Conservation (phyloP, 1,284 basidiomycete genomes). For the Exobasidium cylindrosporum region DNA sequence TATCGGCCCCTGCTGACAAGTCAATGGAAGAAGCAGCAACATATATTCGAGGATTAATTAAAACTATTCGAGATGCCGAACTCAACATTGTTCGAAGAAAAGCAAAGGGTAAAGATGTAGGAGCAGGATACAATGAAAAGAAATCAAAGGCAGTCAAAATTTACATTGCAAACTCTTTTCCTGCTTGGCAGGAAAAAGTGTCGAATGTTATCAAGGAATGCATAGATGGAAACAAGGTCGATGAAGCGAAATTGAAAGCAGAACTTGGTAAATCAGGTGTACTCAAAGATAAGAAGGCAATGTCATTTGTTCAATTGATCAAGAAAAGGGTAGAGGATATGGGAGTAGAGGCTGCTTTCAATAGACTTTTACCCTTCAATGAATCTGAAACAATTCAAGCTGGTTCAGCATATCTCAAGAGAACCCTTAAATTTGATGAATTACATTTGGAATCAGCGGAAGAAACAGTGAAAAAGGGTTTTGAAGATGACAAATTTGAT, state of each 20-base stretch:
- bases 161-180: constrained; percentile 86
- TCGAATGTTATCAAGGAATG: constrained; percentile 73
- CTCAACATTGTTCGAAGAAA: constrained; percentile 56
- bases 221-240: constrained; percentile 69
- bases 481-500: neutral
- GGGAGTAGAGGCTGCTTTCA: constrained; percentile 76
- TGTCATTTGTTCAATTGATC: constrained; percentile 91
- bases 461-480: constrained; percentile 59
- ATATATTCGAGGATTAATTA: constrained; percentile 82
- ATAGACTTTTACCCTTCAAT: constrained; percentile 80
- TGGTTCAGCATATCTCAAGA: constrained; percentile 68
- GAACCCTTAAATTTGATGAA: constrained; percentile 72
- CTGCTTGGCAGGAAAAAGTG: constrained; percentile 85
- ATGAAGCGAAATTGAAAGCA: constrained; percentile 77
- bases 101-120: constrained; percentile 39
- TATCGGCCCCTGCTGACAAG: constrained; percentile 62
- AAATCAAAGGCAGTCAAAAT: constrained; percentile 74
- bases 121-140: constrained; percentile 41
- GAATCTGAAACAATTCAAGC: constrained; percentile 71
- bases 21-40: constrained; percentile 60
- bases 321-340: constrained; percentile 85
- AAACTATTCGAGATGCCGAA: constrained; percentile 88
- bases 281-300: constrained; percentile 90
- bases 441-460: constrained; percentile 71
- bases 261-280: constrained; percentile 71